Percentiles rank a stretch among this genome's conserved stretches.
Evolutionary conservation across 169 alveolate species (phyloP).

Genomic region (Perkinsus olseni): DNA sequence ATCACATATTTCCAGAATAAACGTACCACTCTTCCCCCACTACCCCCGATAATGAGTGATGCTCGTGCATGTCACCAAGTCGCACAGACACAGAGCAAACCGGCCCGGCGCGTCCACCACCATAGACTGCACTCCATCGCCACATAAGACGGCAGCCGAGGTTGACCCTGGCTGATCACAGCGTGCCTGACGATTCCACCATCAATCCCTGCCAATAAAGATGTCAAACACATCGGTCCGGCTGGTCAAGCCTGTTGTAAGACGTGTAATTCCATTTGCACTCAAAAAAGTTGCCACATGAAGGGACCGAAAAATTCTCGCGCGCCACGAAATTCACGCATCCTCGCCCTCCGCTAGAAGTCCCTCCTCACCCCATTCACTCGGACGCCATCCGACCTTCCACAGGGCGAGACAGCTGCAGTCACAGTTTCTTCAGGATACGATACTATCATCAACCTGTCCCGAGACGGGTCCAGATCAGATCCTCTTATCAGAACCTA

Average conservation of each 20-base stretch:
- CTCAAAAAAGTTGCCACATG: too few species aligned
- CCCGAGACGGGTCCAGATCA: neutral
- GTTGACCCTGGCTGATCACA: neutral
- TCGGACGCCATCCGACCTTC: neutral
- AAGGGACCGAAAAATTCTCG: too few species aligned
- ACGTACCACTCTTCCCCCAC: neutral
- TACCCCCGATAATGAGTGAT: neutral
- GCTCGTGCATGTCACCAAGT: neutral
- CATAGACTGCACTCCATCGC: neutral
- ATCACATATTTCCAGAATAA: too few species aligned
- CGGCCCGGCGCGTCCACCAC: neutral
- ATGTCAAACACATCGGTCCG: too few species aligned
- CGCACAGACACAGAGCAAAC: neutral
- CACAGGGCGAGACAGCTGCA: neutral
- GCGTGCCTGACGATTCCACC: neutral
- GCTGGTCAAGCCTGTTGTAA: too few species aligned
- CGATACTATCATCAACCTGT: neutral
- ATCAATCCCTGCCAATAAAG: neutral
- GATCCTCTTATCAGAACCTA: neutral
- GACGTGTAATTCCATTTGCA: too few species aligned
- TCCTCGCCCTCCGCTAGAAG: too few species aligned
- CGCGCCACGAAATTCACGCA: too few species aligned
- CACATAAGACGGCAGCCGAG: neutral
- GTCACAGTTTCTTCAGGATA: neutral
- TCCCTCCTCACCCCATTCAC: neutral